Base-by-base conservation (phyloP, 306 rosid genomes). In the Hippophae rhamnoides region DNA sequence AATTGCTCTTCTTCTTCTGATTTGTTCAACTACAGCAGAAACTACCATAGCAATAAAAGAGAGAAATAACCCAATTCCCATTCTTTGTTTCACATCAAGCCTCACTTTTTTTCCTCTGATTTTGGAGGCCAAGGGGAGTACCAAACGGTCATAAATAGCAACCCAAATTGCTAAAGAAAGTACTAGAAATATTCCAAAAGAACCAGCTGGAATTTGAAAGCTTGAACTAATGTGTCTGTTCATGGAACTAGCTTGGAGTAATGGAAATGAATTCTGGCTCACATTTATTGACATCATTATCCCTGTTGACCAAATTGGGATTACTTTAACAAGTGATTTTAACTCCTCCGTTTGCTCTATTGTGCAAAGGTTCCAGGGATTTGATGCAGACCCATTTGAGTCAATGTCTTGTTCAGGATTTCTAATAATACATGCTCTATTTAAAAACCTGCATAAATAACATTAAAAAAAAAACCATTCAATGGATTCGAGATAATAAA, bases 141-240 rank as follows among this genome's bases (percentile, higher is more conserved):
- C 13, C 8, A 62, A 5, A 26, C 47, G 56, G 14, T 13, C 47
- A 44, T 62, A 62, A 9, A 62, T 38, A n/a, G 12, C 9, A 13
- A 62, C 10, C 66, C 66, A 62, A 11, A 62, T 49, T 6, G 13
- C 25, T n/a, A 62, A 8, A 18, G 47, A 14, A n/a, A 62, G 6
- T 13, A 62, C 13, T 3, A 12, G 7, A 27, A 62, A 49, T 9
- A 52, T 10, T 7, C 18, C 18, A n/a, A 62, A 26, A 31, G 66
- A 62, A 14, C 66, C 66, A 7, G 57, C 48, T 0, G 66, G 66
- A 31, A 62, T 50, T 62, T 62, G 38, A 26, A 62, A 49, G 48
- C 18, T 50, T 38, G 56, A 38, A 27, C 38, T 49, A 14, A 62
- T 31, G 54, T 62, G 66, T 9, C 66, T 49, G 25, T 62, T 47